These are phyloP conservation scores for Fraxinus nigra DNA, from an alignment of 305 asterid species.

Conservation along the genomic window DNA sequence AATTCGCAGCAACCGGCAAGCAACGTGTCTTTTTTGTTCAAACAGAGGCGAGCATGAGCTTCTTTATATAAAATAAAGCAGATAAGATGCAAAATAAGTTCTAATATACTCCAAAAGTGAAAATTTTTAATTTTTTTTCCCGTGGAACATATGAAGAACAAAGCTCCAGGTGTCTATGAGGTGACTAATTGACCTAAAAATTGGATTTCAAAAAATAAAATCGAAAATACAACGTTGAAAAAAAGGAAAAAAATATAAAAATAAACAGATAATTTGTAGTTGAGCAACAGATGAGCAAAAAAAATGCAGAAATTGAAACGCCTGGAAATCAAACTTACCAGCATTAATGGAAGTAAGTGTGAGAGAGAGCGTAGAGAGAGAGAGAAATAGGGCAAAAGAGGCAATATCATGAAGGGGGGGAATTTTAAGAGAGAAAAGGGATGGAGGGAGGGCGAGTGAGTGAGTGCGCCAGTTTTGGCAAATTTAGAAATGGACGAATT, in stretches of 20 bases:
- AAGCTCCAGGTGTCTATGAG: not conserved
- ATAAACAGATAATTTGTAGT: not conserved
- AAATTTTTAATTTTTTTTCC: not conserved
- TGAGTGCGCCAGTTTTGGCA: not conserved
- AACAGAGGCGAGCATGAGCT: not conserved
- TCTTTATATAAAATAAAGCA: not conserved
- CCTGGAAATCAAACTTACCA: slow-evolving; percentile 15
- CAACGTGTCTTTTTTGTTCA: not conserved
- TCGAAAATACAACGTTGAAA: not conserved
- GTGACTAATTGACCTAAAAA: not conserved
- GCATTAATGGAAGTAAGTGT: not conserved
- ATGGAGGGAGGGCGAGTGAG: not conserved
- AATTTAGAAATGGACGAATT: not conserved
- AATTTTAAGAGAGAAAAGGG: not conserved
- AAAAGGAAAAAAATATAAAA: not conserved
- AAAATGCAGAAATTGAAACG: slow-evolving; percentile 1
- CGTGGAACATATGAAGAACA: not conserved
- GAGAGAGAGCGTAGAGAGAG: not conserved
- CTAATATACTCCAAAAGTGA: not conserved
- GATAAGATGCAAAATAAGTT: not conserved
- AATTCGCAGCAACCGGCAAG: not conserved
- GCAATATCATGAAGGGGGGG: not conserved
- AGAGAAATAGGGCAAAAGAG: not conserved
- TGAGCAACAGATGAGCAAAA: not conserved
- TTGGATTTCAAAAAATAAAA: not conserved